A percentile compares a stretch with the other conserved stretches of the same genome.
Evolutionary conservation across 2,329 filamentous ascomycete species (phyloP).

Genomic region (Daldinia sp.): DNA sequence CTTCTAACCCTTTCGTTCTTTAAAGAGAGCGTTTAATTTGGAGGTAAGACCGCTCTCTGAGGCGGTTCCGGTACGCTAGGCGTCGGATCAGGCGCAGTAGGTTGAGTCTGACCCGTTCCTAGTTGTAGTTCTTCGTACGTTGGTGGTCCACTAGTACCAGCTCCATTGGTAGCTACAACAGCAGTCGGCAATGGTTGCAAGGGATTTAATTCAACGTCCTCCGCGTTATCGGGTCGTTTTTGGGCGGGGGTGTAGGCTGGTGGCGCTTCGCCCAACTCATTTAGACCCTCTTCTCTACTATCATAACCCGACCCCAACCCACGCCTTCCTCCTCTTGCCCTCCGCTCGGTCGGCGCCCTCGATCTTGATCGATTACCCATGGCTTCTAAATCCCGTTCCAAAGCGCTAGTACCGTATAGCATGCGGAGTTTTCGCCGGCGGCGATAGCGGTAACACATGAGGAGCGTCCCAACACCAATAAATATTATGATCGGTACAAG

Average conservation of each 20-base stretch:
- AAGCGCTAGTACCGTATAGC: constrained; percentile 34
- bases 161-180: constrained; percentile 6
- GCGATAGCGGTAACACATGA: constrained; percentile 48
- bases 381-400: constrained; percentile 46
- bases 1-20: constrained; percentile 3
- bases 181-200: constrained; percentile 30
- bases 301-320: constrained; percentile 36
- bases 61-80: constrained; percentile 38
- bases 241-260: constrained; percentile 48
- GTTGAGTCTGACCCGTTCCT: constrained; percentile 10
- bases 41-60: constrained; percentile 41
- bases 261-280: constrained; percentile 52
- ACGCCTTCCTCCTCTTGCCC: constrained; percentile 22
- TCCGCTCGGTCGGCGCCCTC: constrained; percentile 27
- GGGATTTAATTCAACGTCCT: constrained; percentile 42
- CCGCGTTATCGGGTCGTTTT: constrained; percentile 37
- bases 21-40: constrained; percentile 17
- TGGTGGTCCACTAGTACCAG: constrained; percentile 32
- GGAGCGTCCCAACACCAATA: constrained; percentile 37
- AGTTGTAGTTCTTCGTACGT: constrained; percentile 39
- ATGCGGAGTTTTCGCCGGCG: constrained; percentile 42
- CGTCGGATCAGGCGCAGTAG: constrained; percentile 20
- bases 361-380: constrained; percentile 34
- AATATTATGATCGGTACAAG: constrained; percentile 49
- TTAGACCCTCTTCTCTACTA: constrained; percentile 51